phyloP scores from a whole-genome alignment of 2,329 filamentous ascomycete genomes.

The Fusarium neocosmosporiellum region DNA sequence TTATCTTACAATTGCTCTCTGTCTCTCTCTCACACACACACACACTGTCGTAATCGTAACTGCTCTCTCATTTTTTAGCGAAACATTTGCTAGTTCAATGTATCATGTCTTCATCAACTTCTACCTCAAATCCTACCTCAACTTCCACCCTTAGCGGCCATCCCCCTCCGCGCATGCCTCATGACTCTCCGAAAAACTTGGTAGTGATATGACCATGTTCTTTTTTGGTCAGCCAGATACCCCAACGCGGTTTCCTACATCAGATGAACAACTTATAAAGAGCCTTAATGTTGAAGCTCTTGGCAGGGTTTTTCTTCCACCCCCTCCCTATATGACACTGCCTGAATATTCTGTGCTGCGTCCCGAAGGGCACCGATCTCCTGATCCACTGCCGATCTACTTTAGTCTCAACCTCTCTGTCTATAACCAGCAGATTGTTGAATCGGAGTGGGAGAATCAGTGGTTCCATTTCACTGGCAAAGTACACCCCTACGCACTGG shows the following conservation, averaged over 20 bases:
- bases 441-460: not conserved
- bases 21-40: not conserved
- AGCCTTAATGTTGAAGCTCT: not conserved
- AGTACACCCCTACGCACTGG: not conserved
- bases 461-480: not conserved
- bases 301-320: not conserved
- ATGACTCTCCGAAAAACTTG: constrained; percentile 6
- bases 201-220: constrained; percentile 9
- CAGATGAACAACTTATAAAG: constrained; percentile 4
- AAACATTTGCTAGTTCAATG: not conserved
- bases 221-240: constrained; percentile 1
- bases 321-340: not conserved
- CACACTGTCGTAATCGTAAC: not conserved
- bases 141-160: constrained; percentile 12
- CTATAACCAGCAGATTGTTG: not conserved
- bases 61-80: not conserved
- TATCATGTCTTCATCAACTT: constrained; percentile 9
- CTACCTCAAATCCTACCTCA: not conserved
- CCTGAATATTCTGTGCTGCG: not conserved
- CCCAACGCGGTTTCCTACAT: constrained; percentile 1
- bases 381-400: not conserved
- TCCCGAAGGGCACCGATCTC: not conserved
- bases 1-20: not conserved
- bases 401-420: constrained; percentile 6
- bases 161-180: constrained; percentile 5